Conservation (phyloP, 2,329 filamentous ascomycete species). For the Orbilia ellipsospora region DNA sequence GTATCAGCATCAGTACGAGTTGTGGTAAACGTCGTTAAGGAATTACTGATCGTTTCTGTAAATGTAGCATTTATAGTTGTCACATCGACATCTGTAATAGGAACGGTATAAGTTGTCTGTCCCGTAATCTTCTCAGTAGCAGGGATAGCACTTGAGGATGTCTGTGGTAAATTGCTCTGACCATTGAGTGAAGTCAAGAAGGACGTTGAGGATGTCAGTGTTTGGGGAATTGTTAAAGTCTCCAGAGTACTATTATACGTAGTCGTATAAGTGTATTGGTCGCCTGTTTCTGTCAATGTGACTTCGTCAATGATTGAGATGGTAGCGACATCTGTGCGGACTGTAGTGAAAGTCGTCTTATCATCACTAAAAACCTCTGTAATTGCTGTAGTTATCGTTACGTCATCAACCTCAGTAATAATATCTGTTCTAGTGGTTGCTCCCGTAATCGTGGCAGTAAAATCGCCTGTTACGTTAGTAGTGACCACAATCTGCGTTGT, state of each 20-base stretch:
- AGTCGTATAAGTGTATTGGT: slow-evolving; percentile 22
- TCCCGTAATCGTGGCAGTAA: slow-evolving; percentile 22
- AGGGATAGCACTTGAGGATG: too few relatives aligned
- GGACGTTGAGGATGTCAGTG: too few relatives aligned
- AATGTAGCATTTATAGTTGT: too few relatives aligned
- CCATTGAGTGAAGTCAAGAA: too few relatives aligned
- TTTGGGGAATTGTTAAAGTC: not conserved
- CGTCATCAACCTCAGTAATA: slow-evolving; percentile 3
- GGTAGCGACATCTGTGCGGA: not conserved
- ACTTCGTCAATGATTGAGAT: slow-evolving; percentile 13
- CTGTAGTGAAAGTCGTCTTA: slow-evolving; percentile 16
- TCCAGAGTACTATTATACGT: slow-evolving; percentile 21
- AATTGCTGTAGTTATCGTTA: slow-evolving; percentile 6
- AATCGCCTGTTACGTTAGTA: slow-evolving; percentile 23
- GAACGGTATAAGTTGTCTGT: too few relatives aligned
- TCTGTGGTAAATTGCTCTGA: too few relatives aligned
- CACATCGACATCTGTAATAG: too few relatives aligned
- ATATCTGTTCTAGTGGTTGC: slow-evolving; percentile 17
- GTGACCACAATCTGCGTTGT: slow-evolving; percentile 19
- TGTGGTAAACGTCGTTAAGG: too few relatives aligned
- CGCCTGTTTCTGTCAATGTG: slow-evolving; percentile 11
- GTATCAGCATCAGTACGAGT: too few relatives aligned
- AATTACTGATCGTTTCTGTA: too few relatives aligned
- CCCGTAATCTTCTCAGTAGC: too few relatives aligned
- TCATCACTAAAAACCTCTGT: slow-evolving; percentile 18